These are phyloP conservation scores for Takakia lepidozioides DNA, from an alignment of 225 moss, liverwort and hornwort genomes.

Conservation along the genomic window DNA sequence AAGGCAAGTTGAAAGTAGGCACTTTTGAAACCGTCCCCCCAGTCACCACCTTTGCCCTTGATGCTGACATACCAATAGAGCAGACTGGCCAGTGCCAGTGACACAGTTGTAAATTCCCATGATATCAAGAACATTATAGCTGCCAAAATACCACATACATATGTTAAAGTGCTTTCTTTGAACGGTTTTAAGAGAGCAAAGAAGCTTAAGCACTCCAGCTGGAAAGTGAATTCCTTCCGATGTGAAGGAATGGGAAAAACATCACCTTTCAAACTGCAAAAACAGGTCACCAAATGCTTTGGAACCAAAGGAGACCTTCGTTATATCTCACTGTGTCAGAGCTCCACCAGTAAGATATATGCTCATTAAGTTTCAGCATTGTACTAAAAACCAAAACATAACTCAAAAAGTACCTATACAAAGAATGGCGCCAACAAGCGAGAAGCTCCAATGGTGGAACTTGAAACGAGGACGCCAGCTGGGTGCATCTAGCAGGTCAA, in stretches of 20 bases:
- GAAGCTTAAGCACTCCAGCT: no score
- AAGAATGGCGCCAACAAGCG: constrained; percentile 81
- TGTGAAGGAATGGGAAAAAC: not conserved
- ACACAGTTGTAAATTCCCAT: constrained; percentile 79
- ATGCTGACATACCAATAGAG: constrained; percentile 99
- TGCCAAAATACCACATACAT: constrained; percentile 25
- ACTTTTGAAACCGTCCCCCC: constrained; percentile 99
- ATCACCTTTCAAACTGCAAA: not conserved
- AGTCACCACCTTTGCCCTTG: constrained; percentile 99
- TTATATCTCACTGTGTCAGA: no score
- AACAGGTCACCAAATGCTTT: no score
- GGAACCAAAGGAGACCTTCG: no score
- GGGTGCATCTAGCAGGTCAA: constrained; percentile 96
- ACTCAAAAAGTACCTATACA: constrained; percentile 91
- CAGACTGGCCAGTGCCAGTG: constrained; percentile 76
- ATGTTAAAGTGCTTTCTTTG: no score
- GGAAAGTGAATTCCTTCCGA: constrained; percentile 1
- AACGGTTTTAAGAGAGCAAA: no score
- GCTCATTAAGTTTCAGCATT: no score
- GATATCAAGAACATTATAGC: constrained; percentile 98
- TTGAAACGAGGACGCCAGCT: constrained; percentile 99
- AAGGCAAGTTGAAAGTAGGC: constrained; percentile 98
- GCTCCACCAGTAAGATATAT: no score
- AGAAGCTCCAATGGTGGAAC: constrained; percentile 97
- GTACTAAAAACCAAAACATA: no score